Evolutionary conservation across 768 basidiomycete species (phyloP).

Genomic region (Leucosporidium yakuticum): DNA sequence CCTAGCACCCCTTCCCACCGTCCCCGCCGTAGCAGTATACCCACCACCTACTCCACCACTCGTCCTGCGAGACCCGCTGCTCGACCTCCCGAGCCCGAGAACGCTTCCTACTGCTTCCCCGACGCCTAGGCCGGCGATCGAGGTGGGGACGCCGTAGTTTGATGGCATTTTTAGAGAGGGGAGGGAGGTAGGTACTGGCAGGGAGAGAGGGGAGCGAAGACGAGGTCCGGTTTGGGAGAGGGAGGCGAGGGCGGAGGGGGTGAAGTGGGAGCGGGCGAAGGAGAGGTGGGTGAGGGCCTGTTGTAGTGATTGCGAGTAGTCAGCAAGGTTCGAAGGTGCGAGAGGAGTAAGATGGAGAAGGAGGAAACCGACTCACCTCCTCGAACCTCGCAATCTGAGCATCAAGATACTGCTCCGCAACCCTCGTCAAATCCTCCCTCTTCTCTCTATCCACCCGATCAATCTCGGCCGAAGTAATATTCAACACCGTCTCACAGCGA

Average conservation of each 20-base stretch:
- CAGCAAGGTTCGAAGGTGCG: not conserved
- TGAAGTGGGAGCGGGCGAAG: conserved; percentile 55
- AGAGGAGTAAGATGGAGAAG: not conserved
- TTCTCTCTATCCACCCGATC: conserved; percentile 72
- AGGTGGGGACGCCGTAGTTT: conserved; percentile 6
- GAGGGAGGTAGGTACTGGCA: not conserved
- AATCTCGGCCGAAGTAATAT: conserved; percentile 83
- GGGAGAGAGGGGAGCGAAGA: conserved; percentile 24
- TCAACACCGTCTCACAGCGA: conserved; percentile 80
- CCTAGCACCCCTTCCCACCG: not conserved
- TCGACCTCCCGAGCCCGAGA: not conserved
- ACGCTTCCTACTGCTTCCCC: conserved; percentile 6
- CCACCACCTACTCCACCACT: not conserved
- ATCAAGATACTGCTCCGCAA: conserved; percentile 65
- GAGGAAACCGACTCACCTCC: conserved; percentile 48
- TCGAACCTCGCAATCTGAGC: conserved; percentile 71
- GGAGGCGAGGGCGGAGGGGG: conserved; percentile 50
- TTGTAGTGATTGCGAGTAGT: not conserved
- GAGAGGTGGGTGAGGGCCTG: conserved; percentile 59
- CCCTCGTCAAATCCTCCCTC: conserved; percentile 57
- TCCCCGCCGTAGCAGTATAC: not conserved
- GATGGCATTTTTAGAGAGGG: conserved; percentile 3
- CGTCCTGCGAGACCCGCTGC: not conserved
- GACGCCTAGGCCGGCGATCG: conserved; percentile 7
- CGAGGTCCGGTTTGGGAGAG: conserved; percentile 41